Conservation (phyloP, 2,329 filamentous ascomycete genomes). For the Fusarium circinatum region DNA sequence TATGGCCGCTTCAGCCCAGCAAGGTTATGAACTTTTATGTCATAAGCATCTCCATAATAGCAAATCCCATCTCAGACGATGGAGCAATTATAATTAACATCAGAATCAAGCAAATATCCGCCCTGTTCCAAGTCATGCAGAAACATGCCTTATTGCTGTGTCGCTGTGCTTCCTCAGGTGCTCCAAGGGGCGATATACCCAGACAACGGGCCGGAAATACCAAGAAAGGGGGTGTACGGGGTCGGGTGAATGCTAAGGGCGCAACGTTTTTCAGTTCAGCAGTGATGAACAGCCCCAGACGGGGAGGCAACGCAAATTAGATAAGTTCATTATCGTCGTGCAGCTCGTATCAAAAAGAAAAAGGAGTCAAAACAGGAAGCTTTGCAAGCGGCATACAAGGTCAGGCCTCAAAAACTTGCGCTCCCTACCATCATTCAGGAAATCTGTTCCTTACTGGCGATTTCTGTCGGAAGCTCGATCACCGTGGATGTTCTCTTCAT, state of each 20-base stretch:
- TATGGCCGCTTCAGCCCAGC: constrained; percentile 4
- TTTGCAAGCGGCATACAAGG: neutral
- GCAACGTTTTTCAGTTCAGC: neutral
- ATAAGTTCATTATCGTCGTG: neutral
- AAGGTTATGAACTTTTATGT: constrained; percentile 8
- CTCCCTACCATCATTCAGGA: neutral
- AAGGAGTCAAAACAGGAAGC: neutral
- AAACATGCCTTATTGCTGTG: neutral
- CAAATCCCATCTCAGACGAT: constrained; percentile 2
- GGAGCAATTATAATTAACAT: constrained; percentile 5
- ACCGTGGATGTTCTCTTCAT: neutral
- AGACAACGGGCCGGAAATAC: constrained; percentile 2
- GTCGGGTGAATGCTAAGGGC: neutral
- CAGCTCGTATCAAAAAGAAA: neutral
- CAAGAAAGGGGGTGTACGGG: neutral
- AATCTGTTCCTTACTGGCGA: neutral
- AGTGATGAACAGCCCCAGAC: neutral
- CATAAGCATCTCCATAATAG: constrained; percentile 15
- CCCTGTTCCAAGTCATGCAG: neutral
- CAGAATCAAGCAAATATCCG: constrained; percentile 9
- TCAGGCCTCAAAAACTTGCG: neutral
- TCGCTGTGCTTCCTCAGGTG: constrained; percentile 10
- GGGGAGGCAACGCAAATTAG: neutral
- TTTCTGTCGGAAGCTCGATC: neutral
- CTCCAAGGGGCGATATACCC: neutral